Evolutionary conservation across 352 stramenopile species (phyloP).

Genomic region (Phytophthora pisi): DNA sequence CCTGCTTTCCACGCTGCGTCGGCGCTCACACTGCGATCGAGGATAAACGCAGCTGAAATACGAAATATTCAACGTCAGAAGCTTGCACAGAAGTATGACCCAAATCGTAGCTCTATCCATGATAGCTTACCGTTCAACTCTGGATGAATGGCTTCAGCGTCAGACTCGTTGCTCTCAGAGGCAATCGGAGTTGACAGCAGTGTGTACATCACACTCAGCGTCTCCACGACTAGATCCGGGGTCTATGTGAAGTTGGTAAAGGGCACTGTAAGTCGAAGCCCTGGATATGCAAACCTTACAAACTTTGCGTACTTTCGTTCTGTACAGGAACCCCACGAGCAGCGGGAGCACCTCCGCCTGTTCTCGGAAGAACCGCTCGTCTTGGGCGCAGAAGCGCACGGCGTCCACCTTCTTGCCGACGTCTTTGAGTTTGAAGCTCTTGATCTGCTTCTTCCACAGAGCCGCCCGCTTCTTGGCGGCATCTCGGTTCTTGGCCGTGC

Average conservation of each 20-base stretch:
- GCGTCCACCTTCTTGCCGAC: constrained; percentile 65
- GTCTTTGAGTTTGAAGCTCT: constrained; percentile 76
- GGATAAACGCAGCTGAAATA: constrained; percentile 46
- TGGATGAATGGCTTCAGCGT: constrained; percentile 34
- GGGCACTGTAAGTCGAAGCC: too few species aligned
- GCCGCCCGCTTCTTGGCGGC: constrained; percentile 41
- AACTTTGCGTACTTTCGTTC: constrained; percentile 50
- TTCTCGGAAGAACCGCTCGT: constrained; percentile 60
- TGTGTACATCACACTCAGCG: constrained; percentile 32
- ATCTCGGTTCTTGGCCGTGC: constrained; percentile 26
- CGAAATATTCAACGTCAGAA: constrained; percentile 3
- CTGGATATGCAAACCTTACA: neutral
- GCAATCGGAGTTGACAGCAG: constrained; percentile 28
- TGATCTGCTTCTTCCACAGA: constrained; percentile 62
- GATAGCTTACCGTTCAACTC: constrained; percentile 48
- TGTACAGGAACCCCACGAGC: constrained; percentile 52
- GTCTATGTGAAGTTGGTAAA: constrained; percentile 18
- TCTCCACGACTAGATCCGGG: constrained; percentile 45
- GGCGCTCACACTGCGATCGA: constrained; percentile 34
- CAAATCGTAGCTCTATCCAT: neutral
- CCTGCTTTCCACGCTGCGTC: constrained; percentile 53
- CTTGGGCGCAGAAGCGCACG: constrained; percentile 51
- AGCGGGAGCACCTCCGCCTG: constrained; percentile 60
- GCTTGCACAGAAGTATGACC: neutral
- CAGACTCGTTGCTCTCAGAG: constrained; percentile 1